Evolutionary conservation across 805 yeast genomes (phyloP).

Genomic region (Candida anglica): DNA sequence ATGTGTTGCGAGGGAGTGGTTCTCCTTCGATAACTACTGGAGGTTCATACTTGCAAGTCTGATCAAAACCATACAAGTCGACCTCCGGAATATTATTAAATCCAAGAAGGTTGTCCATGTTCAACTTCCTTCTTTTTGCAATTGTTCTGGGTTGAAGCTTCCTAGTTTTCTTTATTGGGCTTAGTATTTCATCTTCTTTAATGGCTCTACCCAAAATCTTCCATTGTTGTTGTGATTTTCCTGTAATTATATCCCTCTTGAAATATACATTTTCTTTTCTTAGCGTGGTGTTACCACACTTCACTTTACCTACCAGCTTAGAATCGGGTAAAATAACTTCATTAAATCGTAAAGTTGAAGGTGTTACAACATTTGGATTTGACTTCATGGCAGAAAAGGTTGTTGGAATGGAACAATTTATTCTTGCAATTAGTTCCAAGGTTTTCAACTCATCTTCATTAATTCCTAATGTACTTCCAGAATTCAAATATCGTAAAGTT

Average conservation of each 20-base stretch:
- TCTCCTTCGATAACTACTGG: slow-evolving; percentile 4
- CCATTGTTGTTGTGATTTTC: slow-evolving; percentile 32
- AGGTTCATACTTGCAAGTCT: slow-evolving; percentile 24
- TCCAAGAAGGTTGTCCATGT: slow-evolving; percentile 12
- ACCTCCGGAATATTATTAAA: too few species aligned
- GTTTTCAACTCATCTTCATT: slow-evolving; percentile 15
- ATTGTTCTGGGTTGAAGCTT: slow-evolving; percentile 19
- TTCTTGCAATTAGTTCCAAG: slow-evolving; percentile 17
- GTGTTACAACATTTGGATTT: slow-evolving; percentile 23
- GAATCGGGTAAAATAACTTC: slow-evolving; percentile 15
- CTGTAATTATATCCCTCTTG: slow-evolving; percentile 16
- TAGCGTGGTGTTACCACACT: slow-evolving; percentile 10
- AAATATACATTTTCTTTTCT: slow-evolving; percentile 15
- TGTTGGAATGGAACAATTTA: slow-evolving; percentile 19
- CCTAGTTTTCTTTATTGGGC: slow-evolving; percentile 15
- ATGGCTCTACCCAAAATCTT: slow-evolving; percentile 30
- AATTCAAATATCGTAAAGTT: slow-evolving; percentile 17
- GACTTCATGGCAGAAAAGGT: slow-evolving; percentile 21
- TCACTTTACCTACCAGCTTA: slow-evolving; percentile 10
- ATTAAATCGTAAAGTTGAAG: slow-evolving; percentile 19
- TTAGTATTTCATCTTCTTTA: slow-evolving; percentile 10
- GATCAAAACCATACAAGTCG: slow-evolving; percentile 23
- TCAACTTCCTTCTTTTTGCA: slow-evolving; percentile 13
- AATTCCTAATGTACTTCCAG: slow-evolving; percentile 1
- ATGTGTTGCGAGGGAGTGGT: slow-evolving; percentile 22